Evolutionary conservation across 768 basidiomycete genomes (phyloP).

Genomic region (Porpolomopsis calyptriformis): DNA sequence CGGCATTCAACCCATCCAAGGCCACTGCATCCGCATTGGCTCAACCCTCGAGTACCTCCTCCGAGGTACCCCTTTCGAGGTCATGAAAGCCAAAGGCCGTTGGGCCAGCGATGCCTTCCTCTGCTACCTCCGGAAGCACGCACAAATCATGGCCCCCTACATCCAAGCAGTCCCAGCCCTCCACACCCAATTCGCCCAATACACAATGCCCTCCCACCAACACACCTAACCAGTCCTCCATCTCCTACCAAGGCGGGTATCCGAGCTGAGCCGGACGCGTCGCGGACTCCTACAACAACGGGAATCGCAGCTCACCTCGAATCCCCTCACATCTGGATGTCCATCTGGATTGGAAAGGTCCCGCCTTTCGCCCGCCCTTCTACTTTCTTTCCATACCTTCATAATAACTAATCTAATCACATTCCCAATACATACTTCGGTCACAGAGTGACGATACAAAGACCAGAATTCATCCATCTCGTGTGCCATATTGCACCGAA

Average conservation of each 20-base stretch:
- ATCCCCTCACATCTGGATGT: too few relatives aligned
- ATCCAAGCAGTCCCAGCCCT: conserved; percentile 16
- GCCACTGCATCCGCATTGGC: conserved; percentile 22
- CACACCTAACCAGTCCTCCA: background rate
- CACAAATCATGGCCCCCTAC: conserved; percentile 21
- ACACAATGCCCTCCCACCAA: conserved; percentile 9
- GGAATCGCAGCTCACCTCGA: conserved; percentile 8
- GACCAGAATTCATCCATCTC: too few relatives aligned
- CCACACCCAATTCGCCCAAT: conserved; percentile 7
- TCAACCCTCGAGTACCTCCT: conserved; percentile 28
- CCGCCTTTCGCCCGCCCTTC: too few relatives aligned
- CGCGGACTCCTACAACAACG: conserved; percentile 7
- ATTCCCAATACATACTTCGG: too few relatives aligned
- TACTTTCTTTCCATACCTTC: too few relatives aligned
- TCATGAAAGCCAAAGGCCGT: conserved; percentile 24
- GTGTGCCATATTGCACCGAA: too few relatives aligned
- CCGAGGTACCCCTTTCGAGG: conserved; percentile 25
- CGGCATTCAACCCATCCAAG: conserved; percentile 12
- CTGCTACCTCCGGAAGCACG: conserved; percentile 19
- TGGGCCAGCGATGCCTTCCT: conserved; percentile 28
- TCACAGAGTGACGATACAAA: too few relatives aligned
- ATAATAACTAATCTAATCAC: too few relatives aligned
- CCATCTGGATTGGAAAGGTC: too few relatives aligned
- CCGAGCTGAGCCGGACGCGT: conserved; percentile 7
- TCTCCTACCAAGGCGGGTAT: conserved; percentile 6